Evolutionary conservation across 768 basidiomycete genomes (phyloP).

Genomic region (Austroboletus festivus): DNA sequence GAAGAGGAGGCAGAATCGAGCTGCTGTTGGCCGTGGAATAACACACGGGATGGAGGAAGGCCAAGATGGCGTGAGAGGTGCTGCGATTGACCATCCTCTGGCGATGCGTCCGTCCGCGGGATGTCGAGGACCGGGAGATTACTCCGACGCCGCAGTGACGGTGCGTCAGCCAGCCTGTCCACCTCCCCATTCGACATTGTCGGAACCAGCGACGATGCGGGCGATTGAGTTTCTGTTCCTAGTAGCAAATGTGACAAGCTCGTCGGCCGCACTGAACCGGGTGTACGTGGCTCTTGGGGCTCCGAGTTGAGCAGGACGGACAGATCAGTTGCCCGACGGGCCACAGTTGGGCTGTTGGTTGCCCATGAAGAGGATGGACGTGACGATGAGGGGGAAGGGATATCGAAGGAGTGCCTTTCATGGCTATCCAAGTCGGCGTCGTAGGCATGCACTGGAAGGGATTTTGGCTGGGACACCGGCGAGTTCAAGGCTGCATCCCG

Average conservation of each 20-base stretch:
- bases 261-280: conserved; percentile 40
- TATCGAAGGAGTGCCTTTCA: conserved; percentile 26
- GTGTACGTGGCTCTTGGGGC: conserved; percentile 37
- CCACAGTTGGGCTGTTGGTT: conserved; percentile 44
- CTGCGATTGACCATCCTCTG: conserved; percentile 21
- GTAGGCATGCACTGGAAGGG: conserved; percentile 29
- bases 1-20: conserved; percentile 21
- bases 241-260: conserved; percentile 41
- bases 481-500: conserved; percentile 84
- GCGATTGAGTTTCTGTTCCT: conserved; percentile 26
- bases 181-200: conserved; percentile 21
- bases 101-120: conserved; percentile 26
- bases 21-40: conserved; percentile 20
- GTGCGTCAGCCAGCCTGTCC: conserved; percentile 23
- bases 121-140: conserved; percentile 33
- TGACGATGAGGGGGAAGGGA: conserved; percentile 38
- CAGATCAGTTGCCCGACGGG: conserved; percentile 71
- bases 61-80: conserved; percentile 26
- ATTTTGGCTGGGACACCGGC: conserved; percentile 49
- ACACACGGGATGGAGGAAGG: conserved; percentile 18
- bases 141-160: conserved; percentile 30
- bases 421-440: conserved; percentile 28
- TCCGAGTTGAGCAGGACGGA: conserved; percentile 71
- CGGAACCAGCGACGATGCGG: conserved; percentile 15
- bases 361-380: conserved; percentile 34